These are phyloP conservation scores for Lachnellula suecica DNA, from an alignment of 2,329 filamentous ascomycete species.

Conservation along the genomic window DNA sequence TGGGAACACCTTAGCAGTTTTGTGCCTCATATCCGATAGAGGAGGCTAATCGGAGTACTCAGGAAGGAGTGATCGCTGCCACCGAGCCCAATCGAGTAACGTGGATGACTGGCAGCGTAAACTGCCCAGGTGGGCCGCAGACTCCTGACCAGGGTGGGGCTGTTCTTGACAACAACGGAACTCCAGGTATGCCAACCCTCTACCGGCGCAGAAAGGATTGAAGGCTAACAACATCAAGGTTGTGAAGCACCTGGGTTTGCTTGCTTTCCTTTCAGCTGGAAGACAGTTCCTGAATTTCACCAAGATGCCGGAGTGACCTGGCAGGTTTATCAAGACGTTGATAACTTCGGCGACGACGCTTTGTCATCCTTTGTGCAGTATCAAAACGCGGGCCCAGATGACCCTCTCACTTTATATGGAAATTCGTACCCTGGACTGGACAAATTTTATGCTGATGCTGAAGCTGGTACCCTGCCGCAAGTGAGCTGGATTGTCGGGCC, in stretches of 20 bases:
- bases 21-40: neutral
- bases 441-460: constrained; percentile 48
- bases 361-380: constrained; percentile 44
- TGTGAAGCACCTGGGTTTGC: constrained; percentile 31
- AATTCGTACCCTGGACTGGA: constrained; percentile 36
- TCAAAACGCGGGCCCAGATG: constrained; percentile 38
- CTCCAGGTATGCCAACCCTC: constrained; percentile 30
- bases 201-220: neutral
- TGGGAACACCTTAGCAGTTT: neutral
- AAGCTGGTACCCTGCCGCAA: constrained; percentile 48
- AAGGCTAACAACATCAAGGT: neutral
- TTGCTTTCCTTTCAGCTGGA: constrained; percentile 48
- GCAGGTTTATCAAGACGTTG: constrained; percentile 44
- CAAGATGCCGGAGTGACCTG: constrained; percentile 43
- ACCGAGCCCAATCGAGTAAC: constrained; percentile 44
- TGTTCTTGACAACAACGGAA: constrained; percentile 44
- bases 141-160: constrained; percentile 37
- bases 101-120: constrained; percentile 42
- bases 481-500: constrained; percentile 51
- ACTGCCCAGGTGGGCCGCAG: constrained; percentile 41
- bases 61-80: constrained; percentile 43
- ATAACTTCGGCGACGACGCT: constrained; percentile 47
- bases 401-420: constrained; percentile 38
- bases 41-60: neutral
- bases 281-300: constrained; percentile 43